Percentiles rank a stretch among this genome's conserved stretches.
phyloP scores from a whole-genome alignment of 176 grass and related monocot genomes.

The Eragrostis curvula region DNA sequence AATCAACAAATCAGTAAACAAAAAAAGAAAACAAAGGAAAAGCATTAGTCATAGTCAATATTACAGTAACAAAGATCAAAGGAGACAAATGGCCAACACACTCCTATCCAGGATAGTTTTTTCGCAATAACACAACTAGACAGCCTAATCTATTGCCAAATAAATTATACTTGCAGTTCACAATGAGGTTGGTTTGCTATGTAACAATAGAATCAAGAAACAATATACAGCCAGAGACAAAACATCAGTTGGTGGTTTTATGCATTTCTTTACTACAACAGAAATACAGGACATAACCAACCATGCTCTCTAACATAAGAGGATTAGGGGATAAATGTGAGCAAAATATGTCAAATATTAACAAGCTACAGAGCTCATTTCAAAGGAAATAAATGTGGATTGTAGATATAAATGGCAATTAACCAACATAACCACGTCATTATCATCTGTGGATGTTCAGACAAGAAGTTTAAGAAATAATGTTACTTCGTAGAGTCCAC shows the following conservation, averaged over 20 bases:
- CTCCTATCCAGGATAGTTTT: no score
- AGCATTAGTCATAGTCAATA: no score
- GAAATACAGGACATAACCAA: constrained; percentile 7
- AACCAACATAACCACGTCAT: no score
- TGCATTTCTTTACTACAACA: constrained; percentile 6
- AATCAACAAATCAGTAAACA: no score
- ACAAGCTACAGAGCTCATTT: neutral
- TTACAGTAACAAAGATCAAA: no score
- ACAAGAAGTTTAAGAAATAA: no score
- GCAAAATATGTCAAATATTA: neutral
- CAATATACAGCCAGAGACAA: constrained; percentile 2
- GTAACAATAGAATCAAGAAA: neutral
- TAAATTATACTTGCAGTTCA: neutral
- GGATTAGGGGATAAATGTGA: neutral
- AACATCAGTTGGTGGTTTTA: neutral
- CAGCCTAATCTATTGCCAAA: neutral
- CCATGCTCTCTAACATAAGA: neutral
- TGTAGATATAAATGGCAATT: neutral
- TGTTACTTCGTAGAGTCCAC: no score
- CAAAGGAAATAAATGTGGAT: neutral
- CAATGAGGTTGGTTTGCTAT: neutral
- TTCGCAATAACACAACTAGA: neutral
- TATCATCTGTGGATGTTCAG: no score
- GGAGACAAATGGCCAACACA: no score
- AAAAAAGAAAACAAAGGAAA: no score